Base-by-base conservation (phyloP, 768 basidiomycete genomes). In the Suillus hirtellus region DNA sequence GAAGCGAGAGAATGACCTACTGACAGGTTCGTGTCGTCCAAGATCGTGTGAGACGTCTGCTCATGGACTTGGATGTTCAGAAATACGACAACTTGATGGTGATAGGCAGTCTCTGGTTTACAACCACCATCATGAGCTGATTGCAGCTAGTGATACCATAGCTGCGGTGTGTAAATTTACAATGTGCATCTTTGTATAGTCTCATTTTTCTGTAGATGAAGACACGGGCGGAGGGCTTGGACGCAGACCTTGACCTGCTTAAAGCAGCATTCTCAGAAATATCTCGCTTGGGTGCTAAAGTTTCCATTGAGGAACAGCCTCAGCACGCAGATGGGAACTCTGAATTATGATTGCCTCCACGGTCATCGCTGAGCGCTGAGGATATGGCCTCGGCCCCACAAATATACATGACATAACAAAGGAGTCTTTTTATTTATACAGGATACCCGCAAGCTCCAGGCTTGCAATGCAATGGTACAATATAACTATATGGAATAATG, bases 41-140 rank as follows among this genome's bases (percentile, higher is more conserved):
- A 60, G 43, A 50, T 46, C 15, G 44, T 47, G 50, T 37, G 24
- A 35, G 21, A 19, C 4, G 14, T 40, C 5, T 6, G 7, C 3
- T 19, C 37, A 37, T 52, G 44, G n/a, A 50, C 27, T 27, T 4
- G 27, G 49, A 60, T 64, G 37, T 64, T 71, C 47, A 95, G 95
- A 96, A 74, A 96, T 97, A 64, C 82, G 92, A 38, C 86, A 93
- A 65, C 77, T 97, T 15, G 93, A 96, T 62, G 86, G 89, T 70
- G 95, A 96, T 70, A 80, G 93, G 27, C 95, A 97, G 74, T 90
- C 91, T 10, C 80, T 97, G 50, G 95, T 97, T 12, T 97, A 97
- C 72, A 95, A 96, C 69, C 95, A 96, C 71, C 95, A 97, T 70
- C 93, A 95, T 64, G 95, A 97, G 67, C 87, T 97, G 21, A 95